These are phyloP conservation scores for Claviceps africana DNA, from an alignment of 2,329 filamentous ascomycete genomes.

Conservation along the genomic window DNA sequence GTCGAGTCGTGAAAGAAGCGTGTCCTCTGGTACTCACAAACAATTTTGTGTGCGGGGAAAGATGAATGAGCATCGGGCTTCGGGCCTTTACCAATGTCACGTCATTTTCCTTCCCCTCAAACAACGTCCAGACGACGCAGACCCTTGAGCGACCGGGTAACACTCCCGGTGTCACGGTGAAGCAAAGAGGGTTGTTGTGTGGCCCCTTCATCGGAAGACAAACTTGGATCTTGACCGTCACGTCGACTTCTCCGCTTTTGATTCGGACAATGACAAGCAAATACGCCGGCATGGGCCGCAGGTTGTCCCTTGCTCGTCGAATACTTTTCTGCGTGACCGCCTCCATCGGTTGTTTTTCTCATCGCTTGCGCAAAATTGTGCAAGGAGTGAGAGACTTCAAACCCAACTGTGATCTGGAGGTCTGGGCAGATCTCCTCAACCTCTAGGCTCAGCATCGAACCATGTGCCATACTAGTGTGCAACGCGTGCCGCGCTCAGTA, in stretches of 20 bases:
- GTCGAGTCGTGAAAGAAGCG: neutral
- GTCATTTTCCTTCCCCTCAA: conserved; percentile 3
- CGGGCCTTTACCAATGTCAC: conserved; percentile 7
- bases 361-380: neutral
- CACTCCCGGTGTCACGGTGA: conserved; percentile 2
- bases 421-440: neutral
- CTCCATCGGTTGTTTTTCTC: neutral
- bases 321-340: neutral
- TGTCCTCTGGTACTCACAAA: neutral
- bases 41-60: neutral
- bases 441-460: neutral
- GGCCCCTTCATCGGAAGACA: neutral
- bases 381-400: neutral
- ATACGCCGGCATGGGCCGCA: neutral
- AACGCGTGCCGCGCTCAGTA: neutral
- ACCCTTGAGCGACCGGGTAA: conserved; percentile 4
- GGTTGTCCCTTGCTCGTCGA: neutral
- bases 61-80: neutral
- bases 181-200: neutral
- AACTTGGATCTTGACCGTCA: neutral
- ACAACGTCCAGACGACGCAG: conserved; percentile 1
- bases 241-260: neutral
- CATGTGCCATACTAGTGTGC: neutral
- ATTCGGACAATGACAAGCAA: neutral
- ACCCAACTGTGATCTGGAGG: neutral